These are phyloP conservation scores for Candida andamanensis DNA, from an alignment of 805 yeast species.

Conservation along the genomic window DNA sequence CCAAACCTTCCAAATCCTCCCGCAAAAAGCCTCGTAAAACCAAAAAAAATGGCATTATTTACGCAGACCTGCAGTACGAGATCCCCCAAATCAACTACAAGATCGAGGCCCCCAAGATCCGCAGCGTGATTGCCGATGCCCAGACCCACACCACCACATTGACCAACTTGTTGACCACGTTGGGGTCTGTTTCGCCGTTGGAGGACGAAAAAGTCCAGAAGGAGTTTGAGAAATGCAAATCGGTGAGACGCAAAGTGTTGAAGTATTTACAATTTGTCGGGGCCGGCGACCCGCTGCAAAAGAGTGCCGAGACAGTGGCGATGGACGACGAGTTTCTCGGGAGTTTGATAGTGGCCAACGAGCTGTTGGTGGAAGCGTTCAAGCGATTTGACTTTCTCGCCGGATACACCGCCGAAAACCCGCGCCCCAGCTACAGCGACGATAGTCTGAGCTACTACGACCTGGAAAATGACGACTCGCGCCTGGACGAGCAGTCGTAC, in stretches of 20 bases:
- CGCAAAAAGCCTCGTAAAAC: conserved; percentile 13
- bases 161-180: conserved; percentile 41
- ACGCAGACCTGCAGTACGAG: conserved; percentile 47
- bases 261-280: conserved; percentile 80
- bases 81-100: conserved; percentile 66
- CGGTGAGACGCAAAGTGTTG: conserved; percentile 70
- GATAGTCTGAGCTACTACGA: conserved; percentile 38
- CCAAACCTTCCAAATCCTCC: conserved; percentile 9
- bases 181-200: conserved; percentile 49
- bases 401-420: conserved; percentile 38
- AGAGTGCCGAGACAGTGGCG: conserved; percentile 21
- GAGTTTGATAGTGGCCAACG: conserved; percentile 84
- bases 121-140: conserved; percentile 65
- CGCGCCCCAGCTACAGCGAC: conserved; percentile 27
- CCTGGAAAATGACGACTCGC: conserved; percentile 15
- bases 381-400: conserved; percentile 57
- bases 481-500: conserved; percentile 20
- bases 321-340: conserved; percentile 80
- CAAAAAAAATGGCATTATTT: conserved; percentile 15
- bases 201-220: conserved; percentile 59
- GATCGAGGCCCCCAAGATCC: conserved; percentile 70
- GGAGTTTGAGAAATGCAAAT: conserved; percentile 69
- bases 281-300: conserved; percentile 32
- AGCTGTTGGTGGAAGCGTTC: conserved; percentile 74
- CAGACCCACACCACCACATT: conserved; percentile 69